A percentile compares a stretch with the other conserved stretches of the same genome.
phyloP scores from a whole-genome alignment of 2,329 filamentous ascomycete genomes.

The Phaeosphaeriaceae sp. region DNA sequence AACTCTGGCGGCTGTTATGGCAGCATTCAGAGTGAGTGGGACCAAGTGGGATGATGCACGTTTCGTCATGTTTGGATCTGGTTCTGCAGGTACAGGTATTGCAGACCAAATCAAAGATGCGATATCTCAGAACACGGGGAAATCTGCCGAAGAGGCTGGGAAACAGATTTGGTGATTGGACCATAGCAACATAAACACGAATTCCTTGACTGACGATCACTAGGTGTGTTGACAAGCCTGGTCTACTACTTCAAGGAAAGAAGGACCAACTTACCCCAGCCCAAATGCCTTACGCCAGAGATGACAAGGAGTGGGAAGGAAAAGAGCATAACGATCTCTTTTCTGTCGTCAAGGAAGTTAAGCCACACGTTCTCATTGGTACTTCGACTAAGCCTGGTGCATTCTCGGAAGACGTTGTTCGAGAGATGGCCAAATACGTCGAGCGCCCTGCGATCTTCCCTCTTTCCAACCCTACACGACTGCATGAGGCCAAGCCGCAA shows the following conservation, averaged over 20 bases:
- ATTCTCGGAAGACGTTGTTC: slow-evolving; percentile 77
- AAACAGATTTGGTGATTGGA: slow-evolving; percentile 75
- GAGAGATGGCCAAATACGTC: slow-evolving; percentile 77
- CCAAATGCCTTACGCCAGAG: slow-evolving; percentile 71
- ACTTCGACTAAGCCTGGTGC: slow-evolving; percentile 79
- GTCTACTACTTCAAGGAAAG: slow-evolving; percentile 71
- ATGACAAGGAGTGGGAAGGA: slow-evolving; percentile 68
- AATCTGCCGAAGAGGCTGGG: slow-evolving; percentile 74
- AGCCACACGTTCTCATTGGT: slow-evolving; percentile 82
- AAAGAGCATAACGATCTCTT: slow-evolving; percentile 66
- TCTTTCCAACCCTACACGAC: slow-evolving; percentile 81
- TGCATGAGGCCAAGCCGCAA: slow-evolving; percentile 81
- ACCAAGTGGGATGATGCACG: slow-evolving; percentile 72
- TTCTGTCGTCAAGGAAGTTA: slow-evolving; percentile 71
- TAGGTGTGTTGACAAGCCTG: slow-evolving; percentile 82
- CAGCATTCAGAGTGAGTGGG: slow-evolving; percentile 73
- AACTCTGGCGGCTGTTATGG: slow-evolving; percentile 81
- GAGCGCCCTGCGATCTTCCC: slow-evolving; percentile 86
- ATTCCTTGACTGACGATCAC: slow-evolving; percentile 14
- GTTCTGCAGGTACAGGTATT: slow-evolving; percentile 83
- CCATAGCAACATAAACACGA: too few relatives aligned
- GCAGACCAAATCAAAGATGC: slow-evolving; percentile 84
- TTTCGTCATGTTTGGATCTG: slow-evolving; percentile 79
- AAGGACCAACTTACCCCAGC: slow-evolving; percentile 68
- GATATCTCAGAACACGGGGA: slow-evolving; percentile 71